A percentile compares a stretch with the other conserved stretches of the same genome.
These are phyloP conservation scores for Aulographum hederae DNA, from an alignment of 2,329 filamentous ascomycete genomes.

Conservation along the genomic window DNA sequence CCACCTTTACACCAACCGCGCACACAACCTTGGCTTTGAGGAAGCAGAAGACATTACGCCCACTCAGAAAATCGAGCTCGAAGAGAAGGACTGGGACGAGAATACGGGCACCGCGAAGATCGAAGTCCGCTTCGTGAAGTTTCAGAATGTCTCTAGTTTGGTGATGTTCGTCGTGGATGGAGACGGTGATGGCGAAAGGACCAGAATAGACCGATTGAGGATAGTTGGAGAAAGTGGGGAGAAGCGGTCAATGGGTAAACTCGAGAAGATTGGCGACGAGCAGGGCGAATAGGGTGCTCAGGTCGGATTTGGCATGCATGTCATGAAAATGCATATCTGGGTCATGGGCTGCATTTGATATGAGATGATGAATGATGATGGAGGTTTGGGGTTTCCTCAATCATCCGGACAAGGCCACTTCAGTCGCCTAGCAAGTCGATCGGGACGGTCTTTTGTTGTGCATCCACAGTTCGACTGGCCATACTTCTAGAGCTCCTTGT, in stretches of 20 bases:
- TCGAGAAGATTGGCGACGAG: slow-evolving; percentile 75
- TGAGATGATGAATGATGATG: too few species aligned
- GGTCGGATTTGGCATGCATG: too few species aligned
- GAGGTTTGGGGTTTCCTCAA: too few species aligned
- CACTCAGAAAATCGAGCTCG: slow-evolving; percentile 63
- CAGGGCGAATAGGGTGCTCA: not conserved
- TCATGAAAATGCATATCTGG: not conserved
- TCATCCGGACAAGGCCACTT: too few species aligned
- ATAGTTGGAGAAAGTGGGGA: slow-evolving; percentile 80
- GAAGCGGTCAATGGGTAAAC: slow-evolving; percentile 82
- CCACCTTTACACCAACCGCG: slow-evolving; percentile 71
- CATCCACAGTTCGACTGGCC: too few species aligned
- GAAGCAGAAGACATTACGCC: slow-evolving; percentile 76
- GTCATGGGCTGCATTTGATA: too few species aligned
- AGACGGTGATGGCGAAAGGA: slow-evolving; percentile 70
- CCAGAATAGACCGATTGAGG: slow-evolving; percentile 60
- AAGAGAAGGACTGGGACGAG: slow-evolving; percentile 53
- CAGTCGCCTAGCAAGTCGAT: too few species aligned
- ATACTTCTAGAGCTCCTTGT: too few species aligned
- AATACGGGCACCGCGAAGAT: slow-evolving; percentile 31
- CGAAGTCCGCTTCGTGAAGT: slow-evolving; percentile 80
- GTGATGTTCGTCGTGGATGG: slow-evolving; percentile 65
- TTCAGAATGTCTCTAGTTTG: slow-evolving; percentile 79
- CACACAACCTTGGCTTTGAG: slow-evolving; percentile 84
- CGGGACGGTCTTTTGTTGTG: too few species aligned